Evolutionary conservation across 2,329 filamentous ascomycete species (phyloP).

Genomic region (Pseudocercospora macadamiae): DNA sequence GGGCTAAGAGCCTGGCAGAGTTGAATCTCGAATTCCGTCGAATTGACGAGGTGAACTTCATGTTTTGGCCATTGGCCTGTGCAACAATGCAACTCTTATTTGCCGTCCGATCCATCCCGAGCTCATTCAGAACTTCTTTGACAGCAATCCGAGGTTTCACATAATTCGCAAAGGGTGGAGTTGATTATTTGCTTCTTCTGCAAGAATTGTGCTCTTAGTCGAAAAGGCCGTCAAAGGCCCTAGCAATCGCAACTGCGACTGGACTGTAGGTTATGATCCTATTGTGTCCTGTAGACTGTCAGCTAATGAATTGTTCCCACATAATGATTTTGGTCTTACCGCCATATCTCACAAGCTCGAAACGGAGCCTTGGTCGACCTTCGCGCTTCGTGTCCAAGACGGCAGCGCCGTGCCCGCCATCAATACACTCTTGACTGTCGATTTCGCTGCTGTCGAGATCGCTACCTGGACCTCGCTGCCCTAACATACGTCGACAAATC

Average conservation of each 20-base stretch:
- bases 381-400: conserved; percentile 27
- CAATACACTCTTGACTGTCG: conserved; percentile 32
- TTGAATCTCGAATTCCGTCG: background rate
- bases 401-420: conserved; percentile 34
- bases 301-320: background rate
- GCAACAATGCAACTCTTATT: background rate
- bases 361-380: conserved; percentile 40
- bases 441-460: conserved; percentile 36
- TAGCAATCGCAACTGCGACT: conserved; percentile 65
- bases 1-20: too few species aligned
- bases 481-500: conserved; percentile 64
- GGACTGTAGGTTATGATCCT: conserved; percentile 67
- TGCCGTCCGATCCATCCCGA: background rate
- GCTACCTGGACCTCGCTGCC: conserved; percentile 46
- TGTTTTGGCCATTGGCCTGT: background rate
- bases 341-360: conserved; percentile 50
- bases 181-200: background rate
- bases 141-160: too few species aligned
- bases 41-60: conserved; percentile 2
- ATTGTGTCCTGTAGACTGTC: conserved; percentile 63
- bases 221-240: conserved; percentile 58
- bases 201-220: background rate
- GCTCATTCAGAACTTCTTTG: background rate
- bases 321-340: conserved; percentile 35
- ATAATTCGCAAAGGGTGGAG: too few species aligned